These are phyloP conservation scores for Suillus clintonianus DNA, from an alignment of 768 basidiomycete genomes.

Conservation along the genomic window DNA sequence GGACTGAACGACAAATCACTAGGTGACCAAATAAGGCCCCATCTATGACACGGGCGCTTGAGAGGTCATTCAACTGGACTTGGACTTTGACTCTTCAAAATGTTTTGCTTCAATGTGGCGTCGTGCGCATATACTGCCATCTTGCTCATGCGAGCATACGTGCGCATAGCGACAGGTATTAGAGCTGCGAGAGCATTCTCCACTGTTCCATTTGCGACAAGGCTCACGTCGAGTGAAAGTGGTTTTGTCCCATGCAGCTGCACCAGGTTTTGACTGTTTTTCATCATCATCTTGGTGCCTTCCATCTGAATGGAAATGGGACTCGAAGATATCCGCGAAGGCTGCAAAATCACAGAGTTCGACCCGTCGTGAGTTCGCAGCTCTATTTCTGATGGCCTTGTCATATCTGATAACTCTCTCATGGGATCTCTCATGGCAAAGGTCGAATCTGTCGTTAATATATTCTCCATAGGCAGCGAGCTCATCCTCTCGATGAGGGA, in stretches of 20 bases:
- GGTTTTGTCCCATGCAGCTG: background rate
- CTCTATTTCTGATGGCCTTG: background rate
- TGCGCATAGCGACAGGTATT: background rate
- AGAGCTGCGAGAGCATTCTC: background rate
- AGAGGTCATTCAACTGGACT: background rate
- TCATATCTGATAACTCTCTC: background rate
- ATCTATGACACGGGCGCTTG: background rate
- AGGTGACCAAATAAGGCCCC: background rate
- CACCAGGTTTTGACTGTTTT: background rate
- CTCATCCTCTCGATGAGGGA: background rate
- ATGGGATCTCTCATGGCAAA: accelerated
- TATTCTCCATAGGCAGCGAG: background rate
- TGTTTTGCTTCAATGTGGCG: background rate
- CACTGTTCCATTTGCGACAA: background rate
- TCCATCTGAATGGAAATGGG: background rate
- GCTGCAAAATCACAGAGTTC: background rate
- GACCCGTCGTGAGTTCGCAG: background rate
- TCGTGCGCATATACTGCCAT: background rate
- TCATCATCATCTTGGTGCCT: background rate
- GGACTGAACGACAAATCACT: background rate
- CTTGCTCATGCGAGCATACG: background rate
- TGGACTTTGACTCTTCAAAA: background rate
- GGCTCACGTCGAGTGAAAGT: background rate
- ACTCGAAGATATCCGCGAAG: background rate
- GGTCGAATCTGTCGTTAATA: background rate